Evolutionary conservation across 768 basidiomycete genomes (phyloP).

Genomic region (Coprinopsis sp.): DNA sequence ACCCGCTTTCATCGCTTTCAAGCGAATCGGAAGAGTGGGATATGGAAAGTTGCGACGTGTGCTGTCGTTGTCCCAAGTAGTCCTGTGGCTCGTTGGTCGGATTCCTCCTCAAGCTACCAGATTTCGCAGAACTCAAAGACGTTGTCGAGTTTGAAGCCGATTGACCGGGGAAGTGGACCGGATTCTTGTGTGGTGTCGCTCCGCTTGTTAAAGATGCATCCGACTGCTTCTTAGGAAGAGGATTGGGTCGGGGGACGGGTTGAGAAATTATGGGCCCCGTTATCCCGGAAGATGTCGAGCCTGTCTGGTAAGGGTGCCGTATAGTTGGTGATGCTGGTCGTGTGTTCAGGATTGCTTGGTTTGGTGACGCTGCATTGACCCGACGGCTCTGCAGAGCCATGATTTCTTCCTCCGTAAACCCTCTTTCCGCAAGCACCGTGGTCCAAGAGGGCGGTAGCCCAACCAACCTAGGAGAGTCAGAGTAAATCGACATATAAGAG

Average conservation of each 20-base stretch:
- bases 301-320: conserved; percentile 11
- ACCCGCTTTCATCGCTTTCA: conserved; percentile 2
- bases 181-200: conserved; percentile 6
- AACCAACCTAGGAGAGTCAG: conserved; percentile 35
- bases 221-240: conserved; percentile 30
- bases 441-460: conserved; percentile 77
- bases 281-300: conserved; percentile 7
- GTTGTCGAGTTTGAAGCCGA: conserved; percentile 17
- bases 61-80: conserved; percentile 15
- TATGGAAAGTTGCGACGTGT: conserved; percentile 11
- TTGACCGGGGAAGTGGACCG: conserved; percentile 11
- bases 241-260: conserved; percentile 32
- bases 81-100: conserved; percentile 5
- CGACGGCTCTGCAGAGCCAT: conserved; percentile 47
- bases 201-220: conserved; percentile 22
- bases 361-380: conserved; percentile 29
- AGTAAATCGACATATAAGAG: background rate
- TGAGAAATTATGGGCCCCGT: conserved; percentile 19
- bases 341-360: conserved; percentile 30
- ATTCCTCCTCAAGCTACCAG: conserved; percentile 12
- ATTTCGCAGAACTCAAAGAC: conserved; percentile 16
- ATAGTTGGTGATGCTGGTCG: conserved; percentile 32
- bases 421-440: conserved; percentile 51
- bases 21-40: conserved; percentile 21
- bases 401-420: conserved; percentile 69